Base-by-base conservation (phyloP, 2,329 filamentous ascomycete species). In the Neofusicoccum umdonicola region DNA sequence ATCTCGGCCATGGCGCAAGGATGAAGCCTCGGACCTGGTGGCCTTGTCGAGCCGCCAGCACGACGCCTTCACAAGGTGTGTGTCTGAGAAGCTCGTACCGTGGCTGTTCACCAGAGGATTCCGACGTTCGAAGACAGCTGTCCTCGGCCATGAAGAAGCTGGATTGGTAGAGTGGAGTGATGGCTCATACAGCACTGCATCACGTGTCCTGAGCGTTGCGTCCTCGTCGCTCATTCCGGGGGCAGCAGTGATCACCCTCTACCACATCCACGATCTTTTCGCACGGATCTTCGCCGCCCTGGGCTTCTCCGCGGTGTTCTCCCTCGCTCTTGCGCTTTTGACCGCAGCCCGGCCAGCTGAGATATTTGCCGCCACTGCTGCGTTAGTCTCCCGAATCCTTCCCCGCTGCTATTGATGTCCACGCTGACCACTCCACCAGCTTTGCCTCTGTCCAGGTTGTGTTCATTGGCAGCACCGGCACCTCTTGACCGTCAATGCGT, bases 331-430 rank as follows among this genome's bases (percentile, higher is more conserved):
- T 15, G 57, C 57, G 7, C 44, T 62, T 9, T 15, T 62, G 1
- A 62, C 57, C 42, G 15, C 13, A 8, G 57, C 57, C n/a, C 57
- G 57, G 4, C 34, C 42, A 1, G 44, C 44, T 27, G 57, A 50
- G 39, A 62, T 62, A 22, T 62, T 62, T 39, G 57, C n/a, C n/a
- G 57, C 42, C 4, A 62, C 57, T 4, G 57, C 42, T n/a, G 45
- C 57, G 57, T 62, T 13, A 50, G 57, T 50, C 9, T 1, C 2
- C 22, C 22, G 22, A 22, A 22, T 22, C 22, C 22, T 22, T 3
- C 22, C 22, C 2, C 22, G 22, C 22, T 22, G 22, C 22, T 3
- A 22, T 3, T 22, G 22, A 22, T 22, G 22, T 22, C 22, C 22
- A 22, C 22, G 22, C 17, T 51, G 19, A 27, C 31, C 3, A 34